Evolutionary conservation across 257 asterid species (phyloP), one percentile per base, ranked within the genome.

Genomic region (Solanum commersonii): DNA sequence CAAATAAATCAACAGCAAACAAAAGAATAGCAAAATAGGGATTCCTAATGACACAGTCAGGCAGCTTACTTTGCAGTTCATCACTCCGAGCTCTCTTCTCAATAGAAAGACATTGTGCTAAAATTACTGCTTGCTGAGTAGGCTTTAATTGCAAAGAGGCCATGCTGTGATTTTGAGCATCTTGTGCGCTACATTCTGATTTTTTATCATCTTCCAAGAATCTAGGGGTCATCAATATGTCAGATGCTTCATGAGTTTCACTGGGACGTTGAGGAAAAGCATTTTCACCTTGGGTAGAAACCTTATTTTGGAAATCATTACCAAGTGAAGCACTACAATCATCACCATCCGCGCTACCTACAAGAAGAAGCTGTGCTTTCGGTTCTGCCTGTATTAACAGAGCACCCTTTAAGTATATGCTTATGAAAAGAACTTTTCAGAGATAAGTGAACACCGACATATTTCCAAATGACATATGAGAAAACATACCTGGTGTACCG

Each of bases 401-500:
- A 59, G 60, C 84, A 84, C 18, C 85, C 82, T 37, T 68, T 23
- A 42, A 23, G 34, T 8, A 42, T 44, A 78, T 60, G 76, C 23
- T 38, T 29, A 44, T 15, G 40, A 70, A 33, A 52, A 27, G 23
- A 22, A 38, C 34, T 27, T 68, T 13, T 20, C 38, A 67, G 67
- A 35, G 27, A 44, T 35, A 37, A 63, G 13, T 22, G 88, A 12
- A 86, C 67, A 38, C 59, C 38, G 78, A 73, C 67, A 37, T 86
- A 87, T 65, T 44, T 89, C 88, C 84, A 72, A 52, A 87, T 10
- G 34, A 70, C 46, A 42, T 35, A 59, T 44, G 84, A 84, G 46
- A 86, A 88, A 79, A 40, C 37, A 42, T 93, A 96, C 99, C 99
- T 97, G 98, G 92, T 97, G 98, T 88, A 87, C 49, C 33, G 99